Evolutionary conservation across 2,329 filamentous ascomycete genomes (phyloP).

Genomic region (Fusarium hainanense): DNA sequence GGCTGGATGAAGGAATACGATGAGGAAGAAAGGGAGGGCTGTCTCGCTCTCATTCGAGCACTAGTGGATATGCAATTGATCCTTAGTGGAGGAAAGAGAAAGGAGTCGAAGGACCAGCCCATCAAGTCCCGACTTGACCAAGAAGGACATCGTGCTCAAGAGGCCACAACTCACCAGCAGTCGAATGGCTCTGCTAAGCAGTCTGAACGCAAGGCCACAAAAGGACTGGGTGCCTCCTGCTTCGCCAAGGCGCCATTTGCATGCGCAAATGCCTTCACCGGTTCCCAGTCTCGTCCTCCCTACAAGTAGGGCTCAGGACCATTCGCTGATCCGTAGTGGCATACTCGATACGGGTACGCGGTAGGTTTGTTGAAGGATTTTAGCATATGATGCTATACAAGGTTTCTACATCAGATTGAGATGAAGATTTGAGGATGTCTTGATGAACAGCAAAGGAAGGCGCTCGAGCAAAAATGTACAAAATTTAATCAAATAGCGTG

Average conservation of each 20-base stretch:
- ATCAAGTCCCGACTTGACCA: neutral
- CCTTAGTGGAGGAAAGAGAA: neutral
- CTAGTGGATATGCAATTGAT: constrained; percentile 11
- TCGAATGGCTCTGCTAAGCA: neutral
- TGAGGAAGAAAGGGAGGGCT: constrained; percentile 39
- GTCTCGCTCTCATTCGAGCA: constrained; percentile 38
- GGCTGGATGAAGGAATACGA: constrained; percentile 37
- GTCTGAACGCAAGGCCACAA: neutral
- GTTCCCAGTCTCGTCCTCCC: neutral
- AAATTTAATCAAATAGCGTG: constrained; percentile 3
- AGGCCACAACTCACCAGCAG: neutral
- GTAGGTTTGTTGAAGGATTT: neutral
- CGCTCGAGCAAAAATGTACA: constrained; percentile 13
- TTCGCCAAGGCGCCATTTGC: constrained; percentile 18
- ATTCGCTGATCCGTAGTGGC: neutral
- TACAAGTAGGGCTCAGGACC: constrained; percentile 9
- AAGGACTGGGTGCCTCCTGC: constrained; percentile 35
- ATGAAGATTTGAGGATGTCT: constrained; percentile 3
- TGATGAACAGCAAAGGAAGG: neutral
- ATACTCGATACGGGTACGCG: neutral
- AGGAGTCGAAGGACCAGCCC: neutral
- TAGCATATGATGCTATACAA: neutral
- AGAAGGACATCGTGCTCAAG: neutral
- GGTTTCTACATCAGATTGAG: neutral
- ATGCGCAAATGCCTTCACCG: constrained; percentile 28